Evolutionary conservation across 2,329 filamentous ascomycete genomes (phyloP), one percentile per base, ranked within the genome.

Genomic region (Alternaria alternata): DNA sequence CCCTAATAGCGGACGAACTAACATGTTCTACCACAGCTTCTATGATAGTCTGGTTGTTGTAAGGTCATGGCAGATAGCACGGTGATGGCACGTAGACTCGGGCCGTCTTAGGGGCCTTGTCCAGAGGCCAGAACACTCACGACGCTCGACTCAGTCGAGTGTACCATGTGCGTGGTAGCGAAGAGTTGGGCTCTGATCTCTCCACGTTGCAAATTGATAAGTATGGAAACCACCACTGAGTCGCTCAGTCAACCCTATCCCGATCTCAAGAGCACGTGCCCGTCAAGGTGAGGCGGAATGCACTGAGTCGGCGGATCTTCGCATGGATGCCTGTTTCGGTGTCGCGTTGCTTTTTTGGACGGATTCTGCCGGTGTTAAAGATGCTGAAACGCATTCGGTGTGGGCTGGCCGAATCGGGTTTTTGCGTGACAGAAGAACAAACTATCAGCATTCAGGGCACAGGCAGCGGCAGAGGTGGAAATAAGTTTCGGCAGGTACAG

Each of bases 331-430:
- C 59, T 38, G 52, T 53, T 43, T 60, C 59, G 49, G 42, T 20
- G 22, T 51, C 48, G 52, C 34, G 26, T 57, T 62, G 44, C 51
- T 59, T 49, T 49, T 49, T 49, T n/a, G 20, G 20, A 38, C 32
- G 30, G 32, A 49, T 49, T 54, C 56, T 62, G 55, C 52, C 57
- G 54, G 51, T 54, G 48, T 49, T 20, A 26, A 26, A 34, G 51
- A 43, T 43, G 53, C 64, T 67, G 64, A 67, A 67, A 67, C 64
- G 59, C 43, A 46, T 47, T 26, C 28, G 44, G 28, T 48, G 58
- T 54, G 55, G 60, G 47, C 24, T 55, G 60, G 24, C 64, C 51
- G 51, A 32, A 63, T 57, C 38, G 46, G 62, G 64, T 52, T 47
- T 53, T 49, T 53, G 53, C 46, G 46, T 38, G 16, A 26, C 46